These are phyloP conservation scores for Moniliophthora roreri DNA, from an alignment of 1,284 basidiomycete species.

Conservation along the genomic window DNA sequence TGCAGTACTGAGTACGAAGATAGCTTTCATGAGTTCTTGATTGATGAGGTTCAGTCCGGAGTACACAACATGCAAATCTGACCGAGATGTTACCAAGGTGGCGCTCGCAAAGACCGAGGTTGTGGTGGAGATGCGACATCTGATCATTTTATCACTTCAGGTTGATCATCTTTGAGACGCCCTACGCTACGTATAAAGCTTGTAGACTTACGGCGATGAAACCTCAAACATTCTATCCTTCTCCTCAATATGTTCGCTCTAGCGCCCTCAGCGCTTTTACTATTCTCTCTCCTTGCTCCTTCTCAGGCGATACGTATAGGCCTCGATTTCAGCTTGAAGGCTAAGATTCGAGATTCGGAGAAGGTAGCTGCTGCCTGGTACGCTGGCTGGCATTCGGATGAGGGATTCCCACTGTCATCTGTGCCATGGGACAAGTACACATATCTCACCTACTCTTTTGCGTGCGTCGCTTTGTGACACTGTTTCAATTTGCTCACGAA, in stretches of 20 bases:
- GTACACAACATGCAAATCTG: too few relatives aligned
- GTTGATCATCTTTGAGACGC: neutral
- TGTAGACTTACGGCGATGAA: too few relatives aligned
- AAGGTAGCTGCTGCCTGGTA: conserved; percentile 27
- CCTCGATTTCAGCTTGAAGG: neutral
- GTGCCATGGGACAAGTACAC: conserved; percentile 40
- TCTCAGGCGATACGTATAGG: neutral
- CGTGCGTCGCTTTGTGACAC: conserved; percentile 32
- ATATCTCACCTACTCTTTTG: conserved; percentile 42
- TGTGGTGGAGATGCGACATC: too few relatives aligned
- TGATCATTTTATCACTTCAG: neutral
- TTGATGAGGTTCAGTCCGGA: too few relatives aligned
- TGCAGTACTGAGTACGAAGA: too few relatives aligned
- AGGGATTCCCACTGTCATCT: conserved; percentile 21
- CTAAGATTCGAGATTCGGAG: neutral
- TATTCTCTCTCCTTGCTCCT: neutral
- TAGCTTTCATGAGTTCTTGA: too few relatives aligned
- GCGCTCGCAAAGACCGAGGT: too few relatives aligned
- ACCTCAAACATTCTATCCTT: neutral
- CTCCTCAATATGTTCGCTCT: neutral
- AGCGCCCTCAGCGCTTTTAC: neutral
- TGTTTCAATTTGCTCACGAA: neutral
- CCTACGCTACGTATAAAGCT: neutral
- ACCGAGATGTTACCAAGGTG: too few relatives aligned
- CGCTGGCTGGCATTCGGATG: conserved; percentile 29